A percentile compares a stretch with the other conserved stretches of the same genome.
phyloP scores from a whole-genome alignment of 345 rosid species.

The Psidium friedrichsthalianum region DNA sequence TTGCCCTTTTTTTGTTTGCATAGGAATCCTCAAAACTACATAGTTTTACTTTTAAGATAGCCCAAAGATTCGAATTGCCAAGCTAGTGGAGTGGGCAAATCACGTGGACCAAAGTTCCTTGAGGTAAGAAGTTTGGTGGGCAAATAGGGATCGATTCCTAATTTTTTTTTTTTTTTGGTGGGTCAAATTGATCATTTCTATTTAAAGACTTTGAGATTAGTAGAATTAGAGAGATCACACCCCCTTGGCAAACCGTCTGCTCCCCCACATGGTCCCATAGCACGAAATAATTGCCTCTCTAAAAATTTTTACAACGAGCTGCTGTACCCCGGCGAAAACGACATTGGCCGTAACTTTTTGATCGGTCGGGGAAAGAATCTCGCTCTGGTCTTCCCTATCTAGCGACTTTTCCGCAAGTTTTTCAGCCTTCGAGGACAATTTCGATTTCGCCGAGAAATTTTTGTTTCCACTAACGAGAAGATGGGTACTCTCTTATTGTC shows the following conservation, averaged over 20 bases:
- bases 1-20: neutral
- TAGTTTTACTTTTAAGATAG: neutral
- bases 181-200: too few relatives aligned
- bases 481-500: neutral
- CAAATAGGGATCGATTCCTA: neutral
- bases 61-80: neutral
- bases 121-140: neutral
- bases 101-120: neutral
- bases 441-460: neutral
- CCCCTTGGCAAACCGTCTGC: neutral
- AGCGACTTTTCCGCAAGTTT: neutral
- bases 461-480: neutral
- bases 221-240: neutral
- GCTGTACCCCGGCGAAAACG: neutral
- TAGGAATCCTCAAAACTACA: neutral
- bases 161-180: too few relatives aligned
- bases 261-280: neutral
- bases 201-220: neutral
- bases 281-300: neutral
- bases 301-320: neutral
- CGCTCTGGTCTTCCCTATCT: neutral
- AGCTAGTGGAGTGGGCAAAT: neutral
- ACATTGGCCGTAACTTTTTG: neutral
- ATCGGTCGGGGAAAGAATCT: fast-evolving
- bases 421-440: neutral